Evolutionary conservation across 78 protist species (phyloP).

Genomic region (Dictyostelium brefeldianum): DNA sequence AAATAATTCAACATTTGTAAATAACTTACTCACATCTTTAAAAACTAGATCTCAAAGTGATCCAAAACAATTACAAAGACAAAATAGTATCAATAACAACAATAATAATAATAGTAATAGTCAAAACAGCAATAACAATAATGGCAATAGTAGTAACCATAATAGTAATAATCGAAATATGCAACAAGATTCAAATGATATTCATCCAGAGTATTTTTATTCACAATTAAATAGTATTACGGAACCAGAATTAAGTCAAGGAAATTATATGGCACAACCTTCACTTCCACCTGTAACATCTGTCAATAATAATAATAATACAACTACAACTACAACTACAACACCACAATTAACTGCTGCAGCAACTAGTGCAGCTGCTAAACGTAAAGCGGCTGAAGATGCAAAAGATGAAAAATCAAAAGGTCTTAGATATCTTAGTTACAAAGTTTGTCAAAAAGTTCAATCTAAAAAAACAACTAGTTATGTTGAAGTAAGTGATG

Average conservation of each 20-base stretch:
- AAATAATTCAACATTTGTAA: constrained; percentile 12
- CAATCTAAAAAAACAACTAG: constrained; percentile 46
- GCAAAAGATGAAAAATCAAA: constrained; percentile 67
- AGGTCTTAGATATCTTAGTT: constrained; percentile 58
- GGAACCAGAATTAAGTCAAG: neutral
- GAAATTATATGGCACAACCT: neutral
- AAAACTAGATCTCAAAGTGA: constrained; percentile 4
- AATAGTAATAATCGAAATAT: neutral
- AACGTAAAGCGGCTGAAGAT: neutral
- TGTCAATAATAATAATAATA: neutral
- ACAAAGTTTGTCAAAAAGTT: constrained; percentile 72
- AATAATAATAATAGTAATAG: neutral
- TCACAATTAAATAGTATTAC: constrained; percentile 16
- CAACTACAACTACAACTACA: neutral
- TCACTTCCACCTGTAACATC: neutral
- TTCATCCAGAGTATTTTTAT: constrained; percentile 20
- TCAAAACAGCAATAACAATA: neutral
- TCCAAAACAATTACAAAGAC: neutral
- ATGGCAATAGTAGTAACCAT: neutral
- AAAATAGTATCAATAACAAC: neutral
- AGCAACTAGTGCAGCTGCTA: neutral
- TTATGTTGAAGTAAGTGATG: constrained; percentile 27
- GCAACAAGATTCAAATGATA: neutral
- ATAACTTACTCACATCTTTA: constrained; percentile 1
- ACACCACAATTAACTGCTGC: neutral